Conservation (phyloP, 768 basidiomycete genomes). For the Pholiota molesta region DNA sequence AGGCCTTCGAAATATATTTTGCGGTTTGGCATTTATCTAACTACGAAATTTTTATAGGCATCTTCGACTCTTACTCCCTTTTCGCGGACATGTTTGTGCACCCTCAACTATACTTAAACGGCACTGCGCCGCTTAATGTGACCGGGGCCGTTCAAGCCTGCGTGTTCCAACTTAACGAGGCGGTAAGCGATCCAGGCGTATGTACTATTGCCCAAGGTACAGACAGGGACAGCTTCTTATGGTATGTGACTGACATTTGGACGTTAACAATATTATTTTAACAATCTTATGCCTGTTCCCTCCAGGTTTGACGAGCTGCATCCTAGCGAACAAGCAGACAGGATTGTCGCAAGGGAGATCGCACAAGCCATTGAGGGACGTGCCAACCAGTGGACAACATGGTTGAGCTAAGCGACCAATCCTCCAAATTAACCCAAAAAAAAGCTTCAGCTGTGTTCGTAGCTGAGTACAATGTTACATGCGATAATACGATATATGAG, state of each 20-base stretch:
- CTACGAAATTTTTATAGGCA: conserved; percentile 34
- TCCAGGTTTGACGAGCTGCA: conserved; percentile 59
- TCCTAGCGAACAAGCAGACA: conserved; percentile 59
- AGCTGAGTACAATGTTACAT: too few species aligned
- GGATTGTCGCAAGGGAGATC: conserved; percentile 56
- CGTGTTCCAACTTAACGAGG: conserved; percentile 39
- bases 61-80: conserved; percentile 64
- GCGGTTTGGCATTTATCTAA: neutral
- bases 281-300: neutral
- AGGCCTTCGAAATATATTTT: conserved; percentile 15
- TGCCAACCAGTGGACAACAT: conserved; percentile 48
- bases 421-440: neutral
- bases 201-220: conserved; percentile 45
- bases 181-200: conserved; percentile 23
- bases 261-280: conserved; percentile 9
- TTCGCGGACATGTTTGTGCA: conserved; percentile 60
- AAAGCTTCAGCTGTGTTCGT: neutral
- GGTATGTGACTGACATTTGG: conserved; percentile 38
- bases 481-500: neutral
- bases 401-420: conserved; percentile 41
- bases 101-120: conserved; percentile 60
- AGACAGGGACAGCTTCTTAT: conserved; percentile 60
- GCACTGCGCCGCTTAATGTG: conserved; percentile 62
- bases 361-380: conserved; percentile 47
- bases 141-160: conserved; percentile 55